Evolutionary conservation across 2,329 filamentous ascomycete species (phyloP).

Genomic region (Nigrospora osmanthi): DNA sequence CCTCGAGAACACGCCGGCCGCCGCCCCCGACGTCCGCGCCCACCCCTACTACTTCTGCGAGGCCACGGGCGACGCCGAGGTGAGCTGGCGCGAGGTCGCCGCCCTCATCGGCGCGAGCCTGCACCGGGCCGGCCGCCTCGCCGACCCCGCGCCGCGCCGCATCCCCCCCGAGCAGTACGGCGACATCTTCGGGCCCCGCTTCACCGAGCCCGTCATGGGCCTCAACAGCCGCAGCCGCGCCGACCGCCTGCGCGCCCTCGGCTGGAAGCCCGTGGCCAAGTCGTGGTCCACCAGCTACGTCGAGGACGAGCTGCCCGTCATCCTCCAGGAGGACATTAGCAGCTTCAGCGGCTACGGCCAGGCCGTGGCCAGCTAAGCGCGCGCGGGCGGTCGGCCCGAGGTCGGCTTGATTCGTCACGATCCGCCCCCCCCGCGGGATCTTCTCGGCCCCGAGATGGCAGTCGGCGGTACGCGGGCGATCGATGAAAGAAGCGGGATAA

Average conservation of each 20-base stretch:
- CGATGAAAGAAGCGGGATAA: too few species aligned
- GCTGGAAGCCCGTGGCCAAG: conserved; percentile 37
- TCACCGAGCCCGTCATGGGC: conserved; percentile 27
- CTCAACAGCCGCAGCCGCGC: conserved; percentile 33
- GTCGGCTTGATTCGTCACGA: too few species aligned
- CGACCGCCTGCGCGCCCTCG: conserved; percentile 31
- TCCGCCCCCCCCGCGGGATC: too few species aligned
- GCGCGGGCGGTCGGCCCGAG: too few species aligned
- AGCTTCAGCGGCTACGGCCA: conserved; percentile 9
- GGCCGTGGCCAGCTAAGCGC: conserved; percentile 6
- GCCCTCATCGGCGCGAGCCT: conserved; percentile 27
- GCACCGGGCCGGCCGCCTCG: conserved; percentile 26
- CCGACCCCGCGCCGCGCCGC: conserved; percentile 23
- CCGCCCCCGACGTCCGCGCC: conserved; percentile 18
- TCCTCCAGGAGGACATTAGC: conserved; percentile 20
- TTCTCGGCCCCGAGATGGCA: too few species aligned
- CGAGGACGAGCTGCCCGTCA: conserved; percentile 33
- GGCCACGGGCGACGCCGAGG: conserved; percentile 27
- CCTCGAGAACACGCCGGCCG: conserved; percentile 24
- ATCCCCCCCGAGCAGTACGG: conserved; percentile 26
- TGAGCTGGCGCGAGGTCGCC: conserved; percentile 32
- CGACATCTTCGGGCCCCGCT: conserved; percentile 29
- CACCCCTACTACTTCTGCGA: conserved; percentile 45
- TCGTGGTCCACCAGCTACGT: conserved; percentile 25
- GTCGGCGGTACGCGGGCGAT: too few species aligned